Evolutionary conservation across 257 asterid species (phyloP).

Genomic region (Hygrophila difformis): DNA sequence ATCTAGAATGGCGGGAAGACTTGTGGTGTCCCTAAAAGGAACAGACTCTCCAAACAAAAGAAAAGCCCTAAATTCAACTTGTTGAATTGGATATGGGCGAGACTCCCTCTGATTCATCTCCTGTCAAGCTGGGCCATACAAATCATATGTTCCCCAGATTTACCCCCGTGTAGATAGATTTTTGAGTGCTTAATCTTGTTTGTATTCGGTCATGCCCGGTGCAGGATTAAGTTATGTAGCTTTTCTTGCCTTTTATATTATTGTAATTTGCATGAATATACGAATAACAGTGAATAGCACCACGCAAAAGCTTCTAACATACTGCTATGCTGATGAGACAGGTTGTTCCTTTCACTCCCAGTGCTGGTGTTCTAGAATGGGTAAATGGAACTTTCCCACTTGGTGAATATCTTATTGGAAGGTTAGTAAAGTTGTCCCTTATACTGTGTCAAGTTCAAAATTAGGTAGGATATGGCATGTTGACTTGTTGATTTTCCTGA

Average conservation of each 20-base stretch:
- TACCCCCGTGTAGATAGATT: neutral
- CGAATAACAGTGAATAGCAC: conserved; percentile 4
- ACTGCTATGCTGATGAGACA: conserved; percentile 29
- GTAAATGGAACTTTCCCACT: conserved; percentile 96
- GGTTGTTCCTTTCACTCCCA: conserved; percentile 98
- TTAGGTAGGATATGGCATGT: neutral
- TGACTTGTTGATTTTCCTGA: conserved; percentile 19
- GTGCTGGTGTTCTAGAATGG: conserved; percentile 99
- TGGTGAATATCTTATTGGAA: conserved; percentile 88
- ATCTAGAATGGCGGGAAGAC: too few relatives aligned
- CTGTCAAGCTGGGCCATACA: too few relatives aligned
- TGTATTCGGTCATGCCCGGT: neutral
- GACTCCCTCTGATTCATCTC: too few relatives aligned
- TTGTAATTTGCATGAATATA: neutral
- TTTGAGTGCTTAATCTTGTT: conserved; percentile 3
- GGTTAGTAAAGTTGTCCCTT: conserved; percentile 36
- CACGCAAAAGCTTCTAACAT: too few relatives aligned
- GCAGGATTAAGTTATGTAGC: conserved; percentile 9
- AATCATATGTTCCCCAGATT: too few relatives aligned
- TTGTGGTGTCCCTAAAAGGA: too few relatives aligned
- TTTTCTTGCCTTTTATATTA: conserved; percentile 10
- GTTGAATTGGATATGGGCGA: too few relatives aligned
- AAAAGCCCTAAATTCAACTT: too few relatives aligned
- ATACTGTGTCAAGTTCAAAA: conserved; percentile 1
- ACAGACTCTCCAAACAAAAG: too few relatives aligned